These are phyloP conservation scores for Nadsonia starkeyi-henricii DNA, from an alignment of 1,139 yeast species.

Conservation along the genomic window DNA sequence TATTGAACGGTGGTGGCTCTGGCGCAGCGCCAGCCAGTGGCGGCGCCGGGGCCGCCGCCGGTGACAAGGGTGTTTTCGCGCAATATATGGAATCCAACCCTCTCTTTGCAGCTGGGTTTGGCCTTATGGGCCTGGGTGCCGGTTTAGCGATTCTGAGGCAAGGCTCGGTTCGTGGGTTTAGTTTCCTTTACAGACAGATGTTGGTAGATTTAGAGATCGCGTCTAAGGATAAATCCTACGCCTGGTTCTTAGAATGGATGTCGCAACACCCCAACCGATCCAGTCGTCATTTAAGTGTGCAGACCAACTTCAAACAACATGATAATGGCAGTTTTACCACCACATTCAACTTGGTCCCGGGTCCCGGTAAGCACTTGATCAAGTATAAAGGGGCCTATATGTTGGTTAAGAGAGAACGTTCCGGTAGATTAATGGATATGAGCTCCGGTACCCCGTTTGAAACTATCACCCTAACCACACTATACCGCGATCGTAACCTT, in stretches of 20 bases:
- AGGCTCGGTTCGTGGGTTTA: conserved; percentile 49
- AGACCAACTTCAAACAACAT: conserved; percentile 76
- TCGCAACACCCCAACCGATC: conserved; percentile 51
- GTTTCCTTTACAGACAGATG: conserved; percentile 64
- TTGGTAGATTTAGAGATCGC: conserved; percentile 89
- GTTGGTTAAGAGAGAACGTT: conserved; percentile 78
- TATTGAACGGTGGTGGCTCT: neutral
- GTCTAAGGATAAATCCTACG: conserved; percentile 81
- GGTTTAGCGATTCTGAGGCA: conserved; percentile 66
- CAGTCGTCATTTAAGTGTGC: conserved; percentile 80
- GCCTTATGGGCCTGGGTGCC: conserved; percentile 86
- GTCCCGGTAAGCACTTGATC: conserved; percentile 89
- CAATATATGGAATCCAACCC: conserved; percentile 65
- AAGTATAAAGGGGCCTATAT: conserved; percentile 79
- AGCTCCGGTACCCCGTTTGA: conserved; percentile 91
- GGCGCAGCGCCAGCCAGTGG: neutral
- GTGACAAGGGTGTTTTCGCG: conserved; percentile 24
- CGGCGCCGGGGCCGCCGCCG: conserved; percentile 2
- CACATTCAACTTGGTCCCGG: conserved; percentile 87
- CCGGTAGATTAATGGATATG: conserved; percentile 79
- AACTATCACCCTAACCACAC: conserved; percentile 81
- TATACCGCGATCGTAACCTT: conserved; percentile 64
- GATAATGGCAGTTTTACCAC: conserved; percentile 87
- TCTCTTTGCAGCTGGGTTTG: conserved; percentile 93
- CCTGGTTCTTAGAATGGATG: conserved; percentile 98